Percentiles rank a stretch among this genome's conserved stretches.
Evolutionary conservation across 31 red algal genomes (phyloP).

Genomic region (Asparagopsis taxiformis): DNA sequence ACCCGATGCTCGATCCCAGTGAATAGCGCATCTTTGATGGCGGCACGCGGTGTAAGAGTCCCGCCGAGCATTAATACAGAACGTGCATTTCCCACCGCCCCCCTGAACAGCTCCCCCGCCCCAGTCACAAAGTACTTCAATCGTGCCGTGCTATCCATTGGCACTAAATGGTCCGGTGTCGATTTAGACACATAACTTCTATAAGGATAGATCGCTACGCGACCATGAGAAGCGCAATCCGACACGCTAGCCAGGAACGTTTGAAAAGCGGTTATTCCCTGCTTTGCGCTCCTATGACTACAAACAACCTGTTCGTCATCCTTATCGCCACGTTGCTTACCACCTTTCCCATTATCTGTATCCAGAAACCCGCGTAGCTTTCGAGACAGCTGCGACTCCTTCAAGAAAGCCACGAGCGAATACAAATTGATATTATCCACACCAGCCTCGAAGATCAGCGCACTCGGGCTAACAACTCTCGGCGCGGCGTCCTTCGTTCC

Average conservation of each 20-base stretch:
- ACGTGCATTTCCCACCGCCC: conserved; percentile 52
- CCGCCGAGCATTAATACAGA: conserved; percentile 81
- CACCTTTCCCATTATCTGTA: conserved; percentile 3
- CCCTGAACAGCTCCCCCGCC: conserved; percentile 35
- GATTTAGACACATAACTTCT: neutral
- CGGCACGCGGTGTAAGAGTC: conserved; percentile 71
- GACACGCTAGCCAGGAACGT: conserved; percentile 33
- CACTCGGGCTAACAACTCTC: conserved; percentile 38
- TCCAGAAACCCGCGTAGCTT: conserved; percentile 84
- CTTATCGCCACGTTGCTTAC: neutral
- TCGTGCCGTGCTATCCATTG: conserved; percentile 20
- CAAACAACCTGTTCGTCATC: neutral
- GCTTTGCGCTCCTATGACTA: conserved; percentile 23
- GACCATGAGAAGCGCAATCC: conserved; percentile 39
- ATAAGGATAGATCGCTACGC: conserved; percentile 54
- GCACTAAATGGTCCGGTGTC: neutral
- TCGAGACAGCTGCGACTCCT: conserved; percentile 37
- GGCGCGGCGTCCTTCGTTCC: conserved; percentile 3
- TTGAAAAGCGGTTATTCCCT: conserved; percentile 32
- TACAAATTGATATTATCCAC: conserved; percentile 91
- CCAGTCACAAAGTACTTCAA: conserved; percentile 72
- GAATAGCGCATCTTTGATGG: conserved; percentile 50
- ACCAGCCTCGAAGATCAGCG: conserved; percentile 58
- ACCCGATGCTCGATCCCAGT: neutral
- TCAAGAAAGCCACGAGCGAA: conserved; percentile 49